These are phyloP conservation scores for Talaromyces wortmannii DNA, from an alignment of 495 filamentous ascomycete species.

Conservation along the genomic window DNA sequence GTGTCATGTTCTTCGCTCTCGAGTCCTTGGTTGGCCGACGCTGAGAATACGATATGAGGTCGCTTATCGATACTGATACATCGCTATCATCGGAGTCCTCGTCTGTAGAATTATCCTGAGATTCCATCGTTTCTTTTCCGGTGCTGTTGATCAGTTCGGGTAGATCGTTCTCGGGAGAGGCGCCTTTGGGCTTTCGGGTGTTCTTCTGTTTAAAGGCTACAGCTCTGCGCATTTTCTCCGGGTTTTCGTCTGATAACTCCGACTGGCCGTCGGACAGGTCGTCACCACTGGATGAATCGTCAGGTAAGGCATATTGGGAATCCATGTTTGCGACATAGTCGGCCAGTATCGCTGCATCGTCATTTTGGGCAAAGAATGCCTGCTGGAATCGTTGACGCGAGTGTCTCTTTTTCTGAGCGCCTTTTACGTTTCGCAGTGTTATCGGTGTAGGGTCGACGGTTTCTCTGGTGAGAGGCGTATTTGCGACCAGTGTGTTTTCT, in stretches of 20 bases:
- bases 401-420: neutral
- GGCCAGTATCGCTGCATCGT: slow-evolving; percentile 51
- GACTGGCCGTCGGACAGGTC: neutral
- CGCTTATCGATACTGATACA: slow-evolving; percentile 1
- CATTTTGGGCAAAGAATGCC: neutral
- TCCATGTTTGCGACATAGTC: slow-evolving; percentile 76
- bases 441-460: neutral
- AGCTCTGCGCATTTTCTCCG: neutral
- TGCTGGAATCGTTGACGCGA: neutral
- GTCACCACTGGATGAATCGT: neutral
- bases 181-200: neutral
- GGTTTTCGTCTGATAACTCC: neutral
- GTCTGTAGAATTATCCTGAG: neutral
- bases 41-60: neutral
- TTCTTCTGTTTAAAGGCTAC: neutral
- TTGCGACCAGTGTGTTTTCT: neutral
- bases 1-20: slow-evolving; percentile 5
- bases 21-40: neutral
- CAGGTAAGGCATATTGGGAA: slow-evolving; percentile 15
- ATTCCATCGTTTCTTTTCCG: neutral
- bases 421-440: neutral
- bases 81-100: neutral
- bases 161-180: too few relatives aligned
- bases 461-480: neutral
- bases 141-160: too few relatives aligned